Base-by-base conservation (phyloP, 2,329 filamentous ascomycete genomes). In the Gremmenia infestans region DNA sequence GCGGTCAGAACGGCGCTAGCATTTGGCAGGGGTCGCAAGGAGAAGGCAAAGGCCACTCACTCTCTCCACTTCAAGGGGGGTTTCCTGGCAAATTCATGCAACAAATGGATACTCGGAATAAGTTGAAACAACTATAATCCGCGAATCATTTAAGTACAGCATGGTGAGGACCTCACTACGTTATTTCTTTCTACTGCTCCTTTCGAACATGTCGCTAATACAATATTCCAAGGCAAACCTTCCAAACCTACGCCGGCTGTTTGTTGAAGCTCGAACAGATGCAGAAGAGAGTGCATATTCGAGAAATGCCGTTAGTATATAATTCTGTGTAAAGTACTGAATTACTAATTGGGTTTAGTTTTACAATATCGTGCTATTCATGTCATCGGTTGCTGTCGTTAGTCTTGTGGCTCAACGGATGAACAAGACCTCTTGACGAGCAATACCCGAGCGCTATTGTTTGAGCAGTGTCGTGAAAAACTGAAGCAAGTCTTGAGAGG, bases 351-450 rank as follows among this genome's bases (percentile, higher is more conserved):
- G 45, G 22, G 22, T 54, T 7, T 67, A 96, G 94, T 99, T 99
- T 72, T 99, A 99, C 75, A 97, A 99, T 68, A 84, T 96, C 0
- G 91, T 97, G 1, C 78, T 97, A 2, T 99, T 97, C 76, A 93
- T 99, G 79, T 94, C 92, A 23, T 97, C 94, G 0, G 89, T 99
- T 23, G 91, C 93, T 7, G 85, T 96, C 58, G 97, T 97, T 76
- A 96, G 93, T 71, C 76, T 99, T 58, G 86, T 94, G 59, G 94
- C 93, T 28, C 94, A 99, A 69, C 87, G 88, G 63, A 88, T 97
- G 46, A 69, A 61, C 60, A 69, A 68, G 54, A 52, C 63, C 47
- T 7, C 35, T 12, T 36, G 39, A 17, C 43, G 36, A 19, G 14
- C 50, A 46, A 39, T 22, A 19, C 19, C 9, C 28, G 39, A n/a